Evolutionary conservation across 2,329 filamentous ascomycete genomes (phyloP), one percentile per base, ranked within the genome.

Genomic region (Albophoma yamanashiensis): DNA sequence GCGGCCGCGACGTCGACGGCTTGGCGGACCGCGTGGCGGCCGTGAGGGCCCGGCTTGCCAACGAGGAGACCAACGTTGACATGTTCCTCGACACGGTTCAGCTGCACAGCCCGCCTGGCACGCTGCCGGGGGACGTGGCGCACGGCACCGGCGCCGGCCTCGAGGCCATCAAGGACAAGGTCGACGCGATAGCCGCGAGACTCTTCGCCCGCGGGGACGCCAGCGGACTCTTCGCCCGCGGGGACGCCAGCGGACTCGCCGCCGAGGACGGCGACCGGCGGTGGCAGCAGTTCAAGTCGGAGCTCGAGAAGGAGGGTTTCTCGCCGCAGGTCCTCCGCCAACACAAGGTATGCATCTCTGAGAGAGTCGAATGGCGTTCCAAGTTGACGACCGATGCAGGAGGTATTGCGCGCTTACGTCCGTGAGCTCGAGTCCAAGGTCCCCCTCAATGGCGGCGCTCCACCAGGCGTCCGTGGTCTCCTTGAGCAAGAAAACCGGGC

Each of bases 331-430:
- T 85, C 3, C 66, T 85, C 60, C 75, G 76, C 43, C 77, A 81
- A 62, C 79, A 87, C 73, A 82, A 85, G 77, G 84, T 86, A 71
- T 56, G 75, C 67, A 56, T 57, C 43, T 39, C 34, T 34, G 20
- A n/a, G 31, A 12, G 17, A n/a, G 12, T 7, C 2, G 14, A 27
- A 9, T 22, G 27, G 11, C 11, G 20, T 52, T 11, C 5, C 50
- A 6, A 14, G 11, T 55, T 9, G 31, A 22, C 20, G 22, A 14
- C 31, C 20, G 20, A 11, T 58, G 60, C 60, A 86, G 84, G 81
- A 85, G 64, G 75, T 85, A 12, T 71, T 86, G 31, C 77, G 82
- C 62, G 82, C 83, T 25, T 86, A 87, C 66, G 84, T 87, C 50
- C 80, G 81, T 42, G 80, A 84, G 66, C 77, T 86, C 62, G 80